Percentiles rank a stretch among this genome's conserved stretches.
Conservation (phyloP, 768 basidiomycete genomes). For the Phanerochaete sordida region DNA sequence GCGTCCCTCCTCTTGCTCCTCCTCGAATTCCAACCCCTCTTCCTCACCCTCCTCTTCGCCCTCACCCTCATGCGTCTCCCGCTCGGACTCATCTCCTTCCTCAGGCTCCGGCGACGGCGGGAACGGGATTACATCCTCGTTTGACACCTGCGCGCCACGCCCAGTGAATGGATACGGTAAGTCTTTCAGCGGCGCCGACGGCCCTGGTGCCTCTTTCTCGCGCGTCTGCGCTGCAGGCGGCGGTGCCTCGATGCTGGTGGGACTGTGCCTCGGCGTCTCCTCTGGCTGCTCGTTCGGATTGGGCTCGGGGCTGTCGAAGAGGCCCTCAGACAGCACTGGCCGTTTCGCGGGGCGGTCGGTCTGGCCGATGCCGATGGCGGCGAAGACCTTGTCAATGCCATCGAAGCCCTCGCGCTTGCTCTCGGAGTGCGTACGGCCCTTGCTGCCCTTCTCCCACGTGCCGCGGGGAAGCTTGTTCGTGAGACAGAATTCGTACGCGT, state of each 20-base stretch:
- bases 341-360: constrained; percentile 53
- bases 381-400: constrained; percentile 59
- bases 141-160: constrained; percentile 57
- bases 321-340: constrained; percentile 55
- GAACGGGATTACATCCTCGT: constrained; percentile 68
- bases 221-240: constrained; percentile 42
- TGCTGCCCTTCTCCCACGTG: constrained; percentile 20
- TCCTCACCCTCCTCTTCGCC: constrained; percentile 30
- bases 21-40: constrained; percentile 39
- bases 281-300: constrained; percentile 28
- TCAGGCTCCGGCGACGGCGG: constrained; percentile 57
- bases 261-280: constrained; percentile 12
- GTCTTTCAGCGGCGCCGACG: constrained; percentile 35
- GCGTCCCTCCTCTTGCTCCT: constrained; percentile 46
- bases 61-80: constrained; percentile 17
- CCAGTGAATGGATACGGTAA: constrained; percentile 72
- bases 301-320: constrained; percentile 47
- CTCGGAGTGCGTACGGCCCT: constrained; percentile 15
- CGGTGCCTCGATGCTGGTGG: constrained; percentile 40
- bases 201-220: constrained; percentile 40
- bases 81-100: constrained; percentile 28
- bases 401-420: constrained; percentile 35
- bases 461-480: constrained; percentile 35
- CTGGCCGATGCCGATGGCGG: constrained; percentile 47
- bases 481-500: constrained; percentile 80